phyloP scores from a whole-genome alignment of 2,329 filamentous ascomycete species.

The Penicillium sp. region DNA sequence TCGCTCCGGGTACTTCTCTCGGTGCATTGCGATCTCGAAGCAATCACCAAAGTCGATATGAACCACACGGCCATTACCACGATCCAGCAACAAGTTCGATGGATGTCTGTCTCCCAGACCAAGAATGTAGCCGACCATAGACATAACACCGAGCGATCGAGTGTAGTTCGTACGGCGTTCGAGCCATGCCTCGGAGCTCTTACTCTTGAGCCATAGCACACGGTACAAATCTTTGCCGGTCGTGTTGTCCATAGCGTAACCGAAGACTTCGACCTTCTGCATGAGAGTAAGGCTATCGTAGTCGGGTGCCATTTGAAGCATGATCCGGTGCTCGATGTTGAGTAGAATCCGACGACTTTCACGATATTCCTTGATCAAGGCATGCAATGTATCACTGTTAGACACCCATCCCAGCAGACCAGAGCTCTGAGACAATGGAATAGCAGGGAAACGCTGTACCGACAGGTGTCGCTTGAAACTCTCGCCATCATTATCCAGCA shows the following conservation, averaged over 20 bases:
- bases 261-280: slow-evolving; percentile 99
- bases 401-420: slow-evolving; percentile 95
- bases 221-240: slow-evolving; percentile 98
- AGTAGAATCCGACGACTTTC: slow-evolving; percentile 96
- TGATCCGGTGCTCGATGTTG: slow-evolving; percentile 99
- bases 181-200: slow-evolving; percentile 96
- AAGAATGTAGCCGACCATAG: slow-evolving; percentile 99
- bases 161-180: slow-evolving; percentile 99
- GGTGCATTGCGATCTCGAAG: slow-evolving; percentile 99
- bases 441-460: slow-evolving; percentile 94
- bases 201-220: slow-evolving; percentile 97
- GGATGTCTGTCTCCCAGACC: slow-evolving; percentile 95
- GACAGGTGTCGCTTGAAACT: slow-evolving; percentile 96
- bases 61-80: slow-evolving; percentile 92
- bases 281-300: slow-evolving; percentile 98
- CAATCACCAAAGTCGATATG: slow-evolving; percentile 99
- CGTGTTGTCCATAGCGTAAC: slow-evolving; percentile 97
- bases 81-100: slow-evolving; percentile 95
- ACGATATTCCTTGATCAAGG: slow-evolving; percentile 94
- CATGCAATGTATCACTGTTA: slow-evolving; percentile 95
- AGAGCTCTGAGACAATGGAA: slow-evolving; percentile 93
- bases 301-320: slow-evolving; percentile 99
- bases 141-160: slow-evolving; percentile 95
- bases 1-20: slow-evolving; percentile 96
- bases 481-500: slow-evolving; percentile 89